A percentile compares a stretch with the other conserved stretches of the same genome.
These are phyloP conservation scores for Nicotiana tabacum DNA, from an alignment of 257 asterid genomes.

Conservation along the genomic window DNA sequence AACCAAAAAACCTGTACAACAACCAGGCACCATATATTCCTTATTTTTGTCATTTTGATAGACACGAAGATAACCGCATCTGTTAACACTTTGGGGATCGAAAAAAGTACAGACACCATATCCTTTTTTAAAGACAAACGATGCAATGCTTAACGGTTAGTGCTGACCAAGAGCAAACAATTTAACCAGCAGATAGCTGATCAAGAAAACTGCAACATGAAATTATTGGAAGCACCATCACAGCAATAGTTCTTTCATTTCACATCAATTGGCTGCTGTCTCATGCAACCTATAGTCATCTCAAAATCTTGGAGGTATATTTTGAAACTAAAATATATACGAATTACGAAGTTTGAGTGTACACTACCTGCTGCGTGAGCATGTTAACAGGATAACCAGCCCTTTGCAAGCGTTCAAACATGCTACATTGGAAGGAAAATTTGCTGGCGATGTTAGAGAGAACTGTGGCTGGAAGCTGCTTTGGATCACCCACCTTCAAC, in stretches of 20 bases:
- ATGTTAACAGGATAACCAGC: slow-evolving; percentile 96
- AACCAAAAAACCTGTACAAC: slow-evolving; percentile 2
- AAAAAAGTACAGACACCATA: background rate
- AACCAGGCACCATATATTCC: background rate
- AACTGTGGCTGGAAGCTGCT: slow-evolving; percentile 99
- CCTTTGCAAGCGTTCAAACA: slow-evolving; percentile 96
- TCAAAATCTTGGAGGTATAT: background rate
- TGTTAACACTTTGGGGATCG: background rate
- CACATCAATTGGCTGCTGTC: background rate
- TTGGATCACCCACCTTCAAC: slow-evolving; percentile 95
- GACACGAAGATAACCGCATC: background rate
- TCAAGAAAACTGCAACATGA: background rate
- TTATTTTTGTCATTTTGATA: background rate
- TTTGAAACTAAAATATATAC: slow-evolving; percentile 5
- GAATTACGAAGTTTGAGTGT: slow-evolving; percentile 4
- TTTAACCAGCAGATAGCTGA: background rate
- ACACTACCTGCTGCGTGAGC: slow-evolving; percentile 85
- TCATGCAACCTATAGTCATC: background rate
- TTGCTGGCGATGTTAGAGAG: slow-evolving; percentile 88
- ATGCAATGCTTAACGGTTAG: background rate
- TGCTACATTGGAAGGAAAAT: slow-evolving; percentile 89
- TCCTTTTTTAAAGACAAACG: background rate
- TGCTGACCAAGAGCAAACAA: slow-evolving; percentile 1
- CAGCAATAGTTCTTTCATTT: background rate
- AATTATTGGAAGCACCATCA: background rate